These are phyloP conservation scores for Diddensiella transvaalensis DNA, from an alignment of 805 yeast species.

Conservation along the genomic window DNA sequence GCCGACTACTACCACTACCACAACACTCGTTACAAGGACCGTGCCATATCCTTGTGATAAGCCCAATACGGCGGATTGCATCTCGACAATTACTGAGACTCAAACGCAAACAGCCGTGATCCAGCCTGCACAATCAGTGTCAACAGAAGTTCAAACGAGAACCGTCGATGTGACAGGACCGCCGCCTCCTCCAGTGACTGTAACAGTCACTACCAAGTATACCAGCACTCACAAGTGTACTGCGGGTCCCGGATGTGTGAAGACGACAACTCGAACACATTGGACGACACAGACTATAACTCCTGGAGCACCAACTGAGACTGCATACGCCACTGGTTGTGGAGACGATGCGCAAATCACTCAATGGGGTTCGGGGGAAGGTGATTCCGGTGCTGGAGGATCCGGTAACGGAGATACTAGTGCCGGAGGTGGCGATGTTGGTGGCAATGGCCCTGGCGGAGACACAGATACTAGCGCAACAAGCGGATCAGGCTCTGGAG, in stretches of 20 bases:
- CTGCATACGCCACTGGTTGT: conserved; percentile 10
- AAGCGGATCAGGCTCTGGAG: too few relatives aligned
- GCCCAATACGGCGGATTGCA: conserved; percentile 5
- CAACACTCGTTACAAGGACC: conserved; percentile 7
- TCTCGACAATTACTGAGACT: conserved; percentile 10
- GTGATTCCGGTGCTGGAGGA: neutral
- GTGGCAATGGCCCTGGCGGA: too few relatives aligned
- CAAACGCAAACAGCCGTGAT: conserved; percentile 5
- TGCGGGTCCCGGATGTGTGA: conserved; percentile 2
- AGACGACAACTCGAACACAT: conserved; percentile 9
- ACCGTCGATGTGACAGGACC: conserved; percentile 12
- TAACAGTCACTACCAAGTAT: conserved; percentile 8
- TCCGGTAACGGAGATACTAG: too few relatives aligned
- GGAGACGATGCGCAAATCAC: too few relatives aligned
- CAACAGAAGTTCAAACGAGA: conserved; percentile 1
- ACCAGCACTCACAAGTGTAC: conserved; percentile 11
- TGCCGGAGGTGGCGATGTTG: too few relatives aligned
- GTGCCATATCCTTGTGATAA: conserved; percentile 16
- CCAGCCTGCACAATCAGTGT: conserved; percentile 7
- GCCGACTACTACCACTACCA: conserved; percentile 10
- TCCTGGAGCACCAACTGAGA: conserved; percentile 12
- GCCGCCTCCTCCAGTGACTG: conserved; percentile 12
- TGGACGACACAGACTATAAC: conserved; percentile 7
- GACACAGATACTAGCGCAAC: too few relatives aligned
- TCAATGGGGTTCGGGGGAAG: too few relatives aligned